Base-by-base conservation (phyloP, 1,139 yeast species). In the Hansenula sp. region DNA sequence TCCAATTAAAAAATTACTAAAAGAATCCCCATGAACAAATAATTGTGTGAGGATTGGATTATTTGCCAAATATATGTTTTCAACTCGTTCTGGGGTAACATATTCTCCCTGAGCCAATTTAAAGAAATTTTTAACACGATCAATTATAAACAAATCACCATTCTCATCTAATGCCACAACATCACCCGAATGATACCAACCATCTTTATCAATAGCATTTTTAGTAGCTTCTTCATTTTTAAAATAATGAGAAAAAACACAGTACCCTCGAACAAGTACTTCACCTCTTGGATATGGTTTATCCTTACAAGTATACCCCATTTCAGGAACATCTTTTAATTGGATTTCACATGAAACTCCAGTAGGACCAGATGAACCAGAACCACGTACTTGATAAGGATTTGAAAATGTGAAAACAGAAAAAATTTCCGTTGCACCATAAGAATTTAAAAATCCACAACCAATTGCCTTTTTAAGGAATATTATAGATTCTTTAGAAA, bases 81-180 rank as follows among this genome's bases (percentile, higher is more conserved):
- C 86, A 49, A 80, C 74, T 58, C 71, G 76, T 57, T 79, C 86
- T 3, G 84, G 84, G 17, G 84, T 76, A 41, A 79, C 72, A 60
- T 80, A 80, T 60, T 79, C 85, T 46, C 85, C 85, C 61, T 79
- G 85, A 8, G 84, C 71, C 52, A 79, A 71, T 62, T 80, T 80
- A 69, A 79, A 78, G 64, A 81, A 79, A 63, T 79, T 79, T 67
- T 79, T 80, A 43, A 79, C 82, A 49, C 86, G 68, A 57, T 81
- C 86, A 51, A 81, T 71, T 45, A 81, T 77, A 51, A 54, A 68
- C 28, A 80, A 59, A 46, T 79, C 69, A 21, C 81, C 83, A 8
- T 64, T 62, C 3, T 54, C 53, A 35, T 67, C 71, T 41, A 80
- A 60, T 44, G 66, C 62, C 17, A 81, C 85, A 50, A 81, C 74